Base-by-base conservation (phyloP, 2,329 filamentous ascomycete genomes). In the Pseudogymnoascus sp. region DNA sequence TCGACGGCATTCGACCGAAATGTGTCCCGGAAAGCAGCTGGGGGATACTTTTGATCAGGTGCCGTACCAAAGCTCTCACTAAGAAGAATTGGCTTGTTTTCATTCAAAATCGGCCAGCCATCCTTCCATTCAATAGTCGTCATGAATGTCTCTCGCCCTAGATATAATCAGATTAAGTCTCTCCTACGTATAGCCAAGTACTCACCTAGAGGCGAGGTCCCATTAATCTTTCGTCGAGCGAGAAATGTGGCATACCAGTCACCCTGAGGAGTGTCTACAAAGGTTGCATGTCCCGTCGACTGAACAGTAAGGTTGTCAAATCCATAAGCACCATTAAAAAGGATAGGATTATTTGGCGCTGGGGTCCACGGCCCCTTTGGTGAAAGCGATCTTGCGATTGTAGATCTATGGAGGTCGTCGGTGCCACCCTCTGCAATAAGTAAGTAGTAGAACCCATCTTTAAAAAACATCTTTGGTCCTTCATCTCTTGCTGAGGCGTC, bases 41-140 rank as follows among this genome's bases (percentile, higher is more conserved):
- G 63, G 12, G 53, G 43, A 8, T 50, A 50, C 10, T 60, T 35
- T n/a, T 62, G 62, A 38, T 66, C 65, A 4, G 65, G 59, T 22
- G 40, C 12, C n/a, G 66, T 41, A 6, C 63, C 63, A 11, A 67
- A 63, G 11, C 35, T 50, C 22, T 65, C 60, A 19, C 56, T 62
- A 12, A 68, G 62, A 14, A 65, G 62, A 38, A 68, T 65, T 4
- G 67, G 66, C 35, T 63, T 53, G 10, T 62, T 60, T n/a, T 50
- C 31, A 46, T 67, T 65, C 7, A 68, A 43, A 19, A 56, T 38
- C 2, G 66, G 67, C 66, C 67, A 68, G 19, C 62, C 66, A 35
- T 68, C 61, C 6, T 60, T 40, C 66, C 65, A 68, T 28, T 46
- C 60, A 2, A 68, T 61, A 14, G 61, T 61, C n/a, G 66, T 61